Evolutionary conservation across 768 basidiomycete species (phyloP), one percentile per base, ranked within the genome.

Genomic region (Suillus bovinus): DNA sequence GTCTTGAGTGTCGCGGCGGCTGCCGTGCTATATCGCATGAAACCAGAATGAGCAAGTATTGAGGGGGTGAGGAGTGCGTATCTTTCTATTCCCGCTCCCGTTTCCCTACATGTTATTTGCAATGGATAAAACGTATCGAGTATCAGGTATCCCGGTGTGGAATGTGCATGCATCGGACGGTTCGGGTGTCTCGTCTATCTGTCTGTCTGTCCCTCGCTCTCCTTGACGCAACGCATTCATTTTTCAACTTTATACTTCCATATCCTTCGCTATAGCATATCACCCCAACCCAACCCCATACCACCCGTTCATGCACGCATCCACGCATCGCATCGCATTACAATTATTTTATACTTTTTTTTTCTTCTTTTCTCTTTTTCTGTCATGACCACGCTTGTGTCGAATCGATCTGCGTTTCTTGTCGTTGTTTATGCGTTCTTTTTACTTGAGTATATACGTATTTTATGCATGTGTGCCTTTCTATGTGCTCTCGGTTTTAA

Each of bases 21-120:
- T 14, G 89, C 88, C 8, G 89, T 91, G 56, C 75, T 89, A 68
- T 90, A 88, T 87, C 81, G 86, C 64, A 86, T 89, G 33, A 86
- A 84, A 63, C 77, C 78, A 38, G 79, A 81, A 33, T 74, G 69
- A 58, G 66, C 27, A 20, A 55, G 20, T 60, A 13, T 39, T 13
- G 29, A 52, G 50, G 50, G 49, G 50, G 33, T 34, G 54, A 58
- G 59, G 54, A 38, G 50, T 17, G 53, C 50, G 27, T 33, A 38
- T 55, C 39, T 57, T 38, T 58, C 17, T 22, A 54, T 58, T 57
- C 17, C 29, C 53, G 2, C 22, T 39, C 29, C 33, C n/a, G 27
- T 49, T 31, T 27, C 44, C 14, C 36, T 14, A 16, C 39, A 20
- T 60, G 59, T 68, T 62, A 59, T 57, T 39, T 36, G 38, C 36